Evolutionary conservation across 1,139 yeast species (phyloP).

Genomic region (Hemisphaericaspora xylanilytica): DNA sequence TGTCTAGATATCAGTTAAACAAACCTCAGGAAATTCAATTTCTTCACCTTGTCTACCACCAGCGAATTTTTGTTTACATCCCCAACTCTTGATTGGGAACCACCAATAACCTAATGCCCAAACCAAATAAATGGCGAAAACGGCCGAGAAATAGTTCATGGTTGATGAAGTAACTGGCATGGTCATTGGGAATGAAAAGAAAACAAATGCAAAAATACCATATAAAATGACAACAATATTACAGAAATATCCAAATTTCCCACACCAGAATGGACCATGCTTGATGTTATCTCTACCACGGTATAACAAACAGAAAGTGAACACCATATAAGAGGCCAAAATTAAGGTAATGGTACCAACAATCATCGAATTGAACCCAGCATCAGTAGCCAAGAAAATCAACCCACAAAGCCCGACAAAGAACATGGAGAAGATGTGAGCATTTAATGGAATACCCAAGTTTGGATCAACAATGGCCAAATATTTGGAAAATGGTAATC

Average conservation of each 20-base stretch:
- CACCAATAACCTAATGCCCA: slow-evolving; percentile 60
- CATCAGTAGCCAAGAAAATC: slow-evolving; percentile 40
- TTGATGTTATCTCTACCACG: slow-evolving; percentile 58
- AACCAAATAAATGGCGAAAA: slow-evolving; percentile 52
- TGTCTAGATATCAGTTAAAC: slow-evolving; percentile 20
- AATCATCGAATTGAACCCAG: slow-evolving; percentile 48
- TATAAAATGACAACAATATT: slow-evolving; percentile 56
- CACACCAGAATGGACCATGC: slow-evolving; percentile 66
- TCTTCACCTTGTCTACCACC: slow-evolving; percentile 47
- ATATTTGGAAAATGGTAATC: slow-evolving; percentile 43
- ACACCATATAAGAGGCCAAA: slow-evolving; percentile 41
- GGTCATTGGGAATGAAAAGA: slow-evolving; percentile 65
- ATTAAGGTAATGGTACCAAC: slow-evolving; percentile 46
- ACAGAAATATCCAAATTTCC: slow-evolving; percentile 55
- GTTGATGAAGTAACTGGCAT: slow-evolving; percentile 61
- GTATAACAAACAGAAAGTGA: slow-evolving; percentile 48
- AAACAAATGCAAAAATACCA: slow-evolving; percentile 59
- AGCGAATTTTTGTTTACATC: slow-evolving; percentile 42
- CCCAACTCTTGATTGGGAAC: slow-evolving; percentile 41
- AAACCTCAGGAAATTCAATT: slow-evolving; percentile 47
- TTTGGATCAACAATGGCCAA: slow-evolving; percentile 42
- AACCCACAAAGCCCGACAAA: slow-evolving; percentile 42
- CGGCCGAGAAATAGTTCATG: slow-evolving; percentile 74
- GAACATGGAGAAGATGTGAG: slow-evolving; percentile 41
- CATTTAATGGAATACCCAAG: slow-evolving; percentile 44